Evolutionary conservation across 352 stramenopile genomes (phyloP), one percentile per base, ranked within the genome.

Genomic region (Halophytophthora polymorphica): DNA sequence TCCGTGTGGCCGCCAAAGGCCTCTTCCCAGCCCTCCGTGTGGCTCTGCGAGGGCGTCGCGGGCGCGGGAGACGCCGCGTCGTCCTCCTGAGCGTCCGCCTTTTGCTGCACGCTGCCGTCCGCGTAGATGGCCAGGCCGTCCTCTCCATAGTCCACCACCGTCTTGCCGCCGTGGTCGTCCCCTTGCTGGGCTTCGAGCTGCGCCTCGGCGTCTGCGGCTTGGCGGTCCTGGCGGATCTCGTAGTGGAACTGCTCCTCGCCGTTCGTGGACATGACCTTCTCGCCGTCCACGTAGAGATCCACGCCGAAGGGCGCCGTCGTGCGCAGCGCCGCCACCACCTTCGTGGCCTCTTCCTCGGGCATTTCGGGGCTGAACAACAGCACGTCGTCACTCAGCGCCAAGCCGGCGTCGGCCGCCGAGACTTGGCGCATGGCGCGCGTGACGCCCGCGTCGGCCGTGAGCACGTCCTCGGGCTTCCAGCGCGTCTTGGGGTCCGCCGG

Each of bases 121-220:
- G 86, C 86, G 58, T 98, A 99, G 58, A 98, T 98, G 13, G 96
- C 96, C 1, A 98, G 72, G 35, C 96, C 96, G 70, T 99, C 96
- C 66, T 99, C 96, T 61, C 95, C 97, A 54, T 99, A 99, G 57
- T 98, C 96, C 2, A 96, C 90, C 49, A 98, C 93, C 59, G 96
- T 86, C 61, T 97, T 97, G 15, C 90, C 93, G 11, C 83, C 71
- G 41, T 97, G 88, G 18, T 88, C 73, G 53, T 96, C 58, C 33
- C 36, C 55, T 61, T 66, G 56, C 17, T 66, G 37, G 39, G 50
- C 22, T 63, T 52, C 50, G 57, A 73, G 53, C 15, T 61, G 54
- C 4, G 50, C 56, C 11, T 61, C 57, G 0, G 70, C 63, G 8
- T 55, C 58, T 3, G 47, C 50, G 6, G 45, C 47, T 13, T 66